Base-by-base conservation (phyloP, 108 stramenopile genomes). In the Cyclotella distinguenda region DNA sequence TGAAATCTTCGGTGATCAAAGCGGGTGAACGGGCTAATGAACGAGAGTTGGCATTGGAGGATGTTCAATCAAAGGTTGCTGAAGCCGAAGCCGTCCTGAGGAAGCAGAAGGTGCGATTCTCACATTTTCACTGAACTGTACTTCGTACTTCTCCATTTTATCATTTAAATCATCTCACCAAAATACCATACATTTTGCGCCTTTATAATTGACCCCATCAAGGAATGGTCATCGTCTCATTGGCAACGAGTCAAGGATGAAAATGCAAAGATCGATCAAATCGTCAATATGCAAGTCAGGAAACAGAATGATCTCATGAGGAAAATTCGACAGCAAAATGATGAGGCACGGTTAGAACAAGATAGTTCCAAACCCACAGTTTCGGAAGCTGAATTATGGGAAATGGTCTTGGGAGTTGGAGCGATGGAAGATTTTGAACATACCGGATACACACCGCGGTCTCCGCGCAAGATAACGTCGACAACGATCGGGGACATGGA, bases 371-470 rank as follows among this genome's bases (percentile, higher is more conserved):
- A 56, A 38, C 9, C 9, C 21, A 36, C 55, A 1, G 6, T 36
- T 1, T 39, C 35, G 4, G 55, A 56, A 36, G 19, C 18, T 39
- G 85, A 86, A 60, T 77, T 89, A 11, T 86, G 74, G 84, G 80
- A 86, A 42, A 75, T 89, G 36, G 86, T 86, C 1, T 53, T 70
- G 6, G 69, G 64, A 2, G 80, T 82, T 35, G 84, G 74, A 40
- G 55, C 60, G 13, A 84, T 86, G 84, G 88, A 89, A 59, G 83
- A 84, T 23, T 89, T 86, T 75, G 78, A 66, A 47, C 88, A 85
- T 30, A 76, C 82, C 21, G 80, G 79, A 12, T 61, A 83, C 18
- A 77, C 83, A 13, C 52, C 64, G 13, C 35, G 64, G 39, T 50
- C 81, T 13, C 34, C 38, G 11, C 21, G 38, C 12, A 65, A 56